A percentile compares a stretch with the other conserved stretches of the same genome.
These are phyloP conservation scores for Peronospora destructor DNA, from an alignment of 352 stramenopile species.

Conservation along the genomic window DNA sequence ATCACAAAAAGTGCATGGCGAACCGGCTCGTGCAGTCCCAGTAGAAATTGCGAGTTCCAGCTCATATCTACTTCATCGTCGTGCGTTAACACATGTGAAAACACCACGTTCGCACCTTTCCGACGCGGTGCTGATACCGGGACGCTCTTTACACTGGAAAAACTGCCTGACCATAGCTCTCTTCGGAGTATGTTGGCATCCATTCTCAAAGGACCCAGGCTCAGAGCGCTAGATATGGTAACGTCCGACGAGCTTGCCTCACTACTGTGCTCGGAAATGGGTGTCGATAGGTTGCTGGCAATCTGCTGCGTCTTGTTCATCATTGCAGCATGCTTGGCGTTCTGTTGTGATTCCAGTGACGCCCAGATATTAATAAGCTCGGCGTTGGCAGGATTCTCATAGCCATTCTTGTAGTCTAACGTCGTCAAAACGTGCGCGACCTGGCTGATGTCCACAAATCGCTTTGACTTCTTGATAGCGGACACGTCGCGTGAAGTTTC, in stretches of 20 bases:
- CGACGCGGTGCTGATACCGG: constrained; percentile 39
- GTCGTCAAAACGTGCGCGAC: constrained; percentile 69
- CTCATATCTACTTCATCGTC: constrained; percentile 48
- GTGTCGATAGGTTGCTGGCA: constrained; percentile 24
- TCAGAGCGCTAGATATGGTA: constrained; percentile 13
- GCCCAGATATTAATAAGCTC: constrained; percentile 58
- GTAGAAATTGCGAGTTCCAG: constrained; percentile 71
- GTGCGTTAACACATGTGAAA: constrained; percentile 54
- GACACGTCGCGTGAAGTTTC: constrained; percentile 14
- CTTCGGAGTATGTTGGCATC: constrained; percentile 26
- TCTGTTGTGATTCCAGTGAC: constrained; percentile 21
- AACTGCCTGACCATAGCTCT: constrained; percentile 36
- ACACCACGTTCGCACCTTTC: constrained; percentile 48
- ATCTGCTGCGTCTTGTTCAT: constrained; percentile 26
- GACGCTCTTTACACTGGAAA: constrained; percentile 32
- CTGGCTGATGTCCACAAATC: constrained; percentile 73
- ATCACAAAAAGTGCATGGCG: constrained; percentile 78
- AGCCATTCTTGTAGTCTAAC: constrained; percentile 66
- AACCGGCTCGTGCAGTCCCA: constrained; percentile 72
- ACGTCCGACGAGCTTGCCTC: constrained; percentile 24
- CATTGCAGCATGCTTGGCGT: constrained; percentile 12
- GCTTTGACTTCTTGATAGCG: constrained; percentile 21
- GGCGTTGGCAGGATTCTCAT: constrained; percentile 27
- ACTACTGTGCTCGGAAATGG: constrained; percentile 40
- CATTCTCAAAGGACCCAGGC: constrained; percentile 27